These are phyloP conservation scores for Erodium trifolium DNA, from an alignment of 441 rosid species.

Conservation along the genomic window DNA sequence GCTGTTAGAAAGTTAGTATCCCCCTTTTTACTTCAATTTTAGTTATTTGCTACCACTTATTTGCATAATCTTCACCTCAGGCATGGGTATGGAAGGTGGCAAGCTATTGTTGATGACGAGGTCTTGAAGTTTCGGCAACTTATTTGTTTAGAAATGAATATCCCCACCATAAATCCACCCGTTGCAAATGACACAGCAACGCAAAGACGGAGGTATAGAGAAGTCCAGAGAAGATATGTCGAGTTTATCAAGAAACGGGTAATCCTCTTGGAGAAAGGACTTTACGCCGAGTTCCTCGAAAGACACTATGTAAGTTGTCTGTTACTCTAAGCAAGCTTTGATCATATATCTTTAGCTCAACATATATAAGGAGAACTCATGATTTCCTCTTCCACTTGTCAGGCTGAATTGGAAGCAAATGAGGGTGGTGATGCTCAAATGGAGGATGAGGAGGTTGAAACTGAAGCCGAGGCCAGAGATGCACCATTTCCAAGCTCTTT, in stretches of 20 bases:
- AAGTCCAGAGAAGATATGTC: conserved; percentile 87
- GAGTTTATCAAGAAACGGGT: conserved; percentile 95
- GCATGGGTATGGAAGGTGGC: conserved; percentile 99
- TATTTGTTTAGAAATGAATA: conserved; percentile 82
- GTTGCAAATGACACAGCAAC: conserved; percentile 37
- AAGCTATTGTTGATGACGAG: conserved; percentile 93
- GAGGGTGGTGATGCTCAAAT: not conserved
- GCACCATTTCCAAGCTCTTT: conserved; percentile 22
- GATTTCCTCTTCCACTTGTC: not conserved
- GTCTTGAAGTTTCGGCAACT: conserved; percentile 77
- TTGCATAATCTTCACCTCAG: conserved; percentile 22
- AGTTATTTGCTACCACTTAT: conserved; percentile 6
- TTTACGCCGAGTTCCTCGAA: conserved; percentile 65
- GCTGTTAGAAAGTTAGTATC: conserved; percentile 76
- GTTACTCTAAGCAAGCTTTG: conserved; percentile 11
- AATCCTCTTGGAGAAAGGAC: conserved; percentile 82
- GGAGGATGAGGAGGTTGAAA: conserved; percentile 41
- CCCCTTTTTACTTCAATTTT: conserved; percentile 1
- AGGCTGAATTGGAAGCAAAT: conserved; percentile 31
- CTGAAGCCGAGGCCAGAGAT: conserved; percentile 34
- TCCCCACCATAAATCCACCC: conserved; percentile 60
- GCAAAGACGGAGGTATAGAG: conserved; percentile 48
- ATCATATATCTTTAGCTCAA: not conserved
- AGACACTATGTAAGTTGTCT: conserved; percentile 49
- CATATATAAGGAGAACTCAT: not conserved